Percentiles rank a stretch among this genome's conserved stretches.
These are phyloP conservation scores for Aspergillus affinis DNA, from an alignment of 495 filamentous ascomycete species.

Conservation along the genomic window DNA sequence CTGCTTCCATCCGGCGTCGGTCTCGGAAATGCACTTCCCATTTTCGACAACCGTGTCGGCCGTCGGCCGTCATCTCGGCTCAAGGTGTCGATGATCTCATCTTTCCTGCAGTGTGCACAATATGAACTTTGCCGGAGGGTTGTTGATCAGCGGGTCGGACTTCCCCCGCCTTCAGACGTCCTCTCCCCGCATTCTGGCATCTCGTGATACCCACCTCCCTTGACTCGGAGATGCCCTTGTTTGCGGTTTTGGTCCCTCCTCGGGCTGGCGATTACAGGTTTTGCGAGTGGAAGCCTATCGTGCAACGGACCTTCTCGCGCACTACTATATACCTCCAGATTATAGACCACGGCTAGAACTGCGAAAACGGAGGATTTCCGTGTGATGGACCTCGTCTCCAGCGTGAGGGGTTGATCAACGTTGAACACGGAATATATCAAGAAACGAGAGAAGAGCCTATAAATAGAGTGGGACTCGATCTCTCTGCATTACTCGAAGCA, in stretches of 20 bases:
- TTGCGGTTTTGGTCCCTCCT: neutral
- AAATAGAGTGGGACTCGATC: neutral
- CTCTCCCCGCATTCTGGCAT: constrained; percentile 6
- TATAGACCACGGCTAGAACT: neutral
- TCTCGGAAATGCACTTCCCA: neutral
- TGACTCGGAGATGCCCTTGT: neutral
- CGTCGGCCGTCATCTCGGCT: neutral
- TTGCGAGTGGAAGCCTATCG: no score
- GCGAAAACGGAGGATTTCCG: constrained; percentile 6
- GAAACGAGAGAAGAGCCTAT: neutral
- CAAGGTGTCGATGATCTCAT: neutral
- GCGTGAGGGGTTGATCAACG: neutral
- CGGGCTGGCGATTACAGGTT: no score
- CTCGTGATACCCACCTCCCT: neutral
- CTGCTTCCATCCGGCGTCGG: neutral
- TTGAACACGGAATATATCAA: neutral
- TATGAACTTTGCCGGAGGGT: neutral
- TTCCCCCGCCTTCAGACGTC: neutral
- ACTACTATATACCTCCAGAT: neutral
- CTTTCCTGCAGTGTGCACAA: neutral
- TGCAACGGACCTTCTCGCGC: no score
- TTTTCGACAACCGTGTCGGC: no score
- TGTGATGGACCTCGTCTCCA: neutral
- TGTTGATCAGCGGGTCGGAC: constrained; percentile 1
- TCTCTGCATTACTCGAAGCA: neutral